Conservation (phyloP, 192 early-diverging fungal species). For the Linnemannia hyalina region DNA sequence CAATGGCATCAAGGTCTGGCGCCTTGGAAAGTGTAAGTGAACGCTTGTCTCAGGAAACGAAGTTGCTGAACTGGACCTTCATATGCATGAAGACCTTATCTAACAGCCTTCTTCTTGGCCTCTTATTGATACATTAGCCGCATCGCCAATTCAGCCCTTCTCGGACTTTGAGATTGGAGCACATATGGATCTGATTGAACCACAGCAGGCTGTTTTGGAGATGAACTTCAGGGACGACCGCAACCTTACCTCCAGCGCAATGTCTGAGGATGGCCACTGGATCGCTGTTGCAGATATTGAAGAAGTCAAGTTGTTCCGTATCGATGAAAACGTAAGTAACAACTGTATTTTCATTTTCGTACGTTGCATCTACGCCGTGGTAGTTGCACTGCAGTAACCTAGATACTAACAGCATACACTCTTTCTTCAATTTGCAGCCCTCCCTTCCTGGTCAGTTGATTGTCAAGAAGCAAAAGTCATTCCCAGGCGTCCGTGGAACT, state of each 20-base stretch:
- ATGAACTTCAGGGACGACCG: constrained; percentile 82
- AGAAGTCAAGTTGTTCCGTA: constrained; percentile 73
- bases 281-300: constrained; percentile 87
- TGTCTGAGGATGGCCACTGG: constrained; percentile 88
- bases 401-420: not conserved
- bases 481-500: constrained; percentile 52
- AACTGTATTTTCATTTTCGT: too few species aligned
- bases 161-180: constrained; percentile 55
- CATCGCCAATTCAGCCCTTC: constrained; percentile 44
- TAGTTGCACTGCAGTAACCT: not conserved
- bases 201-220: constrained; percentile 78
- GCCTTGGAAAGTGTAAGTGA: constrained; percentile 74
- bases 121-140: constrained; percentile 20
- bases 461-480: constrained; percentile 62
- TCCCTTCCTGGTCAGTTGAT: constrained; percentile 55
- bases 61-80: not conserved
- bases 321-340: constrained; percentile 63
- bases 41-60: not conserved
- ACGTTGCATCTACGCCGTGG: not conserved
- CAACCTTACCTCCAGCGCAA: constrained; percentile 76
- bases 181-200: constrained; percentile 67
- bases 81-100: not conserved
- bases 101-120: not conserved
- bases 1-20: constrained; percentile 85
- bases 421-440: constrained; percentile 13